Evolutionary conservation across 306 rosid species (phyloP).

Genomic region (Phaseolus lunatus): DNA sequence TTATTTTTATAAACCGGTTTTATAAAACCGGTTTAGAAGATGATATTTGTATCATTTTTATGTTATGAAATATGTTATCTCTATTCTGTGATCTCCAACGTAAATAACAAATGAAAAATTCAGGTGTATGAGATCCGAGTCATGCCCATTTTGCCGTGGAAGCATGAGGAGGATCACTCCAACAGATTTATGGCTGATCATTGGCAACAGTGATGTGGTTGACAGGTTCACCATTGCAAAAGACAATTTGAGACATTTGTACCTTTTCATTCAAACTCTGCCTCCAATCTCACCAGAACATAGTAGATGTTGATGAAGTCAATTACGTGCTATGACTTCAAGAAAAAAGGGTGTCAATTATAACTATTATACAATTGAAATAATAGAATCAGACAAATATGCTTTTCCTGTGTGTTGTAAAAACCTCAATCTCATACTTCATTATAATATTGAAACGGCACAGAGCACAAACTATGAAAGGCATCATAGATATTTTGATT

Average conservation of each 20-base stretch:
- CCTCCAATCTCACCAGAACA: slow-evolving; percentile 58
- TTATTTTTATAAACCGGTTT: no score
- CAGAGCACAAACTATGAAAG: slow-evolving; percentile 1
- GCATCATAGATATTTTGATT: slow-evolving; percentile 10
- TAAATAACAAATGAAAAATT: no score
- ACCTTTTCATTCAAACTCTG: slow-evolving; percentile 61
- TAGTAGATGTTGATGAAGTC: no score
- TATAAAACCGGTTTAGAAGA: no score
- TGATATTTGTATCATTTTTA: no score
- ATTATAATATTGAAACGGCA: neutral
- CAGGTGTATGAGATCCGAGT: slow-evolving; percentile 75
- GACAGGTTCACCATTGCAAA: slow-evolving; percentile 60
- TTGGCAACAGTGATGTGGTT: slow-evolving; percentile 59
- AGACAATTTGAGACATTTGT: slow-evolving; percentile 67
- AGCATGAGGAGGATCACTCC: slow-evolving; percentile 60
- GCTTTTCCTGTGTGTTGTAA: neutral
- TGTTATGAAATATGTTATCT: no score
- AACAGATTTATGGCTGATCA: slow-evolving; percentile 71
- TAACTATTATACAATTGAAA: neutral
- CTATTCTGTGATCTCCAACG: no score
- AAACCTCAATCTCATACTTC: neutral
- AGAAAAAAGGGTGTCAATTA: neutral
- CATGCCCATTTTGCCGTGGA: slow-evolving; percentile 83
- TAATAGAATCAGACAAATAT: neutral
- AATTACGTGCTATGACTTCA: slow-evolving; percentile 68